Evolutionary conservation across 495 filamentous ascomycete genomes (phyloP).

Genomic region (Viridothelium virens): DNA sequence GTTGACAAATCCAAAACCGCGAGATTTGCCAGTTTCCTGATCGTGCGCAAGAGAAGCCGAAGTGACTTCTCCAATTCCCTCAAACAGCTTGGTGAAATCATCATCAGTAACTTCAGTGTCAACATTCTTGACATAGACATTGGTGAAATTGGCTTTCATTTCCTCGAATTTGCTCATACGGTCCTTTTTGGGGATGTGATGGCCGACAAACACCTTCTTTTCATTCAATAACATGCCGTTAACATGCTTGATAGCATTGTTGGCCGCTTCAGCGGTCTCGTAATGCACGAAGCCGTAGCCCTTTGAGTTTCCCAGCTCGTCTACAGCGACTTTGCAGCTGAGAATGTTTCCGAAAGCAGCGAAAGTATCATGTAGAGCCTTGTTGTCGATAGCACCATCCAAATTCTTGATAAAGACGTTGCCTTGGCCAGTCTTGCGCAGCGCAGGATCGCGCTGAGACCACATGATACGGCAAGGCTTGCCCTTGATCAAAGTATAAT

Average conservation of each 20-base stretch:
- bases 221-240: constrained; percentile 99
- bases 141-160: constrained; percentile 99
- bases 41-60: constrained; percentile 92
- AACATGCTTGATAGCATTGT: constrained; percentile 97
- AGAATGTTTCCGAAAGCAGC: constrained; percentile 98
- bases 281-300: constrained; percentile 99
- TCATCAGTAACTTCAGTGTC: constrained; percentile 79
- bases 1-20: constrained; percentile 98
- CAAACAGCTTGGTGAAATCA: constrained; percentile 87
- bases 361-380: constrained; percentile 99
- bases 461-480: constrained; percentile 99
- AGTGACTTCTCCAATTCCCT: constrained; percentile 86
- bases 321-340: constrained; percentile 98
- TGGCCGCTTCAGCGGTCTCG: constrained; percentile 95
- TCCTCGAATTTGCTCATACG: constrained; percentile 99
- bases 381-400: constrained; percentile 98
- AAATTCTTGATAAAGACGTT: constrained; percentile 99
- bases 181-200: constrained; percentile 99
- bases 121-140: constrained; percentile 99
- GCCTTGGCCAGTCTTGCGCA: constrained; percentile 98
- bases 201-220: constrained; percentile 99
- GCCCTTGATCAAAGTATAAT: constrained; percentile 99
- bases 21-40: constrained; percentile 75
- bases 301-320: constrained; percentile 92
- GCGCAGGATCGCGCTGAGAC: constrained; percentile 97